A percentile compares a stretch with the other conserved stretches of the same genome.
These are phyloP conservation scores for Secale cereale DNA, from an alignment of 176 grass and related monocot species.

Conservation along the genomic window DNA sequence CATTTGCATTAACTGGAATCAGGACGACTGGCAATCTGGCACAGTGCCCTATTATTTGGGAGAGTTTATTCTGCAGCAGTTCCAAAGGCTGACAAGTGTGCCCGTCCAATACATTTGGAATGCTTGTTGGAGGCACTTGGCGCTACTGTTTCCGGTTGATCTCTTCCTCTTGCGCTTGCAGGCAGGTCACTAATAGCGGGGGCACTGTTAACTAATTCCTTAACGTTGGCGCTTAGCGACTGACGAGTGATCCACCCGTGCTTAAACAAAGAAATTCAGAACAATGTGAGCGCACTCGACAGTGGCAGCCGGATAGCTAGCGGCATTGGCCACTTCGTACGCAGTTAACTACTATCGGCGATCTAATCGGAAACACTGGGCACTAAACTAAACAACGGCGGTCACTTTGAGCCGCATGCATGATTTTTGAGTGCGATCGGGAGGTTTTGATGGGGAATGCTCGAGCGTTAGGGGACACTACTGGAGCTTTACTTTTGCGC, in stretches of 20 bases:
- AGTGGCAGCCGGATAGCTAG: not conserved
- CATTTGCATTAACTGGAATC: not conserved
- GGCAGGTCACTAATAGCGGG: not conserved
- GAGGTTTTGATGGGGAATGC: constrained; percentile 33
- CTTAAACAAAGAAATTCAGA: not conserved
- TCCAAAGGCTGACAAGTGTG: not conserved
- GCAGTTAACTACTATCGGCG: not conserved
- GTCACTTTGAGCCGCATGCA: constrained; percentile 18
- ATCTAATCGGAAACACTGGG: not conserved
- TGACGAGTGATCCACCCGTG: not conserved
- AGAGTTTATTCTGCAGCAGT: not conserved
- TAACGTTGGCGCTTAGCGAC: not conserved
- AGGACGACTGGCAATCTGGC: not conserved
- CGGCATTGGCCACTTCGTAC: not conserved
- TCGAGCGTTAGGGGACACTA: too few species aligned
- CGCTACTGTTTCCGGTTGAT: not conserved
- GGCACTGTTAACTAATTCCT: not conserved
- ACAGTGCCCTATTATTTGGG: not conserved
- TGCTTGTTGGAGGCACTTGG: not conserved
- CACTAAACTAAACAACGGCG: not conserved
- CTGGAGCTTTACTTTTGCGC: too few species aligned
- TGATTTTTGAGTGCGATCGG: not conserved
- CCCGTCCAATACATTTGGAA: not conserved
- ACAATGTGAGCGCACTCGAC: not conserved
- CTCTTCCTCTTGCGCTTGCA: not conserved